These are phyloP conservation scores for Claviceps paspali DNA, from an alignment of 2,329 filamentous ascomycete species.

Conservation along the genomic window DNA sequence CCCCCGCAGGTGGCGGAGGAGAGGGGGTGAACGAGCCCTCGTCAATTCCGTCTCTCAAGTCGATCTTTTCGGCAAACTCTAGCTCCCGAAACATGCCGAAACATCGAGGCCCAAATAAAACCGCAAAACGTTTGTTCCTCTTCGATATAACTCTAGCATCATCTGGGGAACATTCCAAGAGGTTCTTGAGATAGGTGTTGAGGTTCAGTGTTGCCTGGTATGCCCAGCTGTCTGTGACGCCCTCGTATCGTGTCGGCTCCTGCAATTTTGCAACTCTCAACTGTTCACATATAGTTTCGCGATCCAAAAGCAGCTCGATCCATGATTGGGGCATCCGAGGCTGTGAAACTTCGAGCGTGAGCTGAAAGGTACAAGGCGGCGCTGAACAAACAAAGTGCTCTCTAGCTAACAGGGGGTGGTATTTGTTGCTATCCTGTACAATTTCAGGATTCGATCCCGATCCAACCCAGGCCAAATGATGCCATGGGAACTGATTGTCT, in stretches of 20 bases:
- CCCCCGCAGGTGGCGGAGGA: slow-evolving; percentile 16
- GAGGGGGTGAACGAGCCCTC: slow-evolving; percentile 23
- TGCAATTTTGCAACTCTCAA: slow-evolving; percentile 23
- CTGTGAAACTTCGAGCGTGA: slow-evolving; percentile 32
- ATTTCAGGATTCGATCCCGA: slow-evolving; percentile 15
- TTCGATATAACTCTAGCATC: slow-evolving; percentile 33
- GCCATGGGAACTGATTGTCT: slow-evolving; percentile 22
- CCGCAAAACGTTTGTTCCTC: slow-evolving; percentile 39
- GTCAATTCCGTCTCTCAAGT: slow-evolving; percentile 24
- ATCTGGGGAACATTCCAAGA: slow-evolving; percentile 23
- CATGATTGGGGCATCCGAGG: slow-evolving; percentile 30
- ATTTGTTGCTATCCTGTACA: slow-evolving; percentile 15
- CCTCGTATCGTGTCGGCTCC: slow-evolving; percentile 33
- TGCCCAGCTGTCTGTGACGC: slow-evolving; percentile 24
- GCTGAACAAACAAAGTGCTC: slow-evolving; percentile 28
- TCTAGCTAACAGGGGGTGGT: slow-evolving; percentile 22
- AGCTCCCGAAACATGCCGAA: slow-evolving; percentile 32
- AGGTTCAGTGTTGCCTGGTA: slow-evolving; percentile 29
- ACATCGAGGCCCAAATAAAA: slow-evolving; percentile 36
- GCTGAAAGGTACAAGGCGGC: slow-evolving; percentile 23
- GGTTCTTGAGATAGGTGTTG: slow-evolving; percentile 35
- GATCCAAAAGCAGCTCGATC: slow-evolving; percentile 29
- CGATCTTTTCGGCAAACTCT: slow-evolving; percentile 28
- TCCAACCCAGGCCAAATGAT: slow-evolving; percentile 22
- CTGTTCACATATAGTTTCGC: slow-evolving; percentile 25